Base-by-base conservation (phyloP, 2,329 filamentous ascomycete genomes). In the Cordyceps javanica region DNA sequence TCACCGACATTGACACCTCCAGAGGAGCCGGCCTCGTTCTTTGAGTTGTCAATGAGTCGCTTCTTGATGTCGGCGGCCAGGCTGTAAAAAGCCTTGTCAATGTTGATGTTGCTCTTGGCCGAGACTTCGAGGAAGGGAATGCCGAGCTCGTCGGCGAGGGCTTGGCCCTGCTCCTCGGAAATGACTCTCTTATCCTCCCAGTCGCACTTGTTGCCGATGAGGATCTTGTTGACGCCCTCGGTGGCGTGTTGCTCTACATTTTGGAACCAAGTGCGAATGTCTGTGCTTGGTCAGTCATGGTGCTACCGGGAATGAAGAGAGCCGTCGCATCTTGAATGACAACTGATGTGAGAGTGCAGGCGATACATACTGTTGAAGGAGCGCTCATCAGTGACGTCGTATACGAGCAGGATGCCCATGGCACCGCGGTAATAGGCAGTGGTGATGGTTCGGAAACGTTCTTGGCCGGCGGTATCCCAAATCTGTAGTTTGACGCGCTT, bases 121-220 rank as follows among this genome's bases (percentile, higher is more conserved):
- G 91, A 96, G 62, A 99, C 94, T 74, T 99, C 94, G 72, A 99
- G 89, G 82, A 99, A 99, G 21, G 94, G 93, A 64, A 99, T 96
- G 69, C 92, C 91, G 60, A 99, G 87, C 76, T 97, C 94, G 75
- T 96, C 89, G 60, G 94, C 94, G 58, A 99, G 84, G 64, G 88
- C 87, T 75, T 99, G 92, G 66, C 94, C 94, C 70, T 91, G 88
- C 73, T 97, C 92, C 60, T 89, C 96, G 51, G 90, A 91, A 42
- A 99, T 89, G 57, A 90, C 91, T 65, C 94, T 88, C 82, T 97
- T 97, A 78, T 99, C 94, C 76, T 97, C 94, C 94, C 94, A 97
- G 76, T 99, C 94, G 78, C 94, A 99, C 79, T 99, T 99, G 83
- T 99, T 99, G 72, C 94, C 94, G 66, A 99, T 97, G 64, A 99